Percentiles rank a stretch among this genome's conserved stretches.
Evolutionary conservation across 345 rosid genomes (phyloP).

Genomic region (Eucalyptus sideroxylon): DNA sequence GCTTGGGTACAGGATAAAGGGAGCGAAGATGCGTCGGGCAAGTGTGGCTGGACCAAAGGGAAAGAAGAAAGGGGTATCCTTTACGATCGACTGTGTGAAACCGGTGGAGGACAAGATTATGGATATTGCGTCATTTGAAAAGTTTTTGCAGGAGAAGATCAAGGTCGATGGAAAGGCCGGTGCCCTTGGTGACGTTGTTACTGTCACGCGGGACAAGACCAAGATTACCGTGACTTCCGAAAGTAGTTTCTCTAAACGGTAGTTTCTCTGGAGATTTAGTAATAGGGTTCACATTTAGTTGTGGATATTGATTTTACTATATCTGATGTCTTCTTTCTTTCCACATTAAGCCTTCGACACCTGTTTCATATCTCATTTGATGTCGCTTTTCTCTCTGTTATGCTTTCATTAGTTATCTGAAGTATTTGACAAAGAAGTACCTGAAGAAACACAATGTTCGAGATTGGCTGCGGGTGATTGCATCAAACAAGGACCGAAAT

Average conservation of each 20-base stretch:
- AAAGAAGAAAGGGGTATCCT: slow-evolving; percentile 54
- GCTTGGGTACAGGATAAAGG: not conserved
- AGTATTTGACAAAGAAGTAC: slow-evolving; percentile 71
- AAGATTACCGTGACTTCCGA: slow-evolving; percentile 52
- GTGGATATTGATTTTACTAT: not conserved
- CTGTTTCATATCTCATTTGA: not conserved
- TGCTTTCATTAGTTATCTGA: slow-evolving; percentile 27
- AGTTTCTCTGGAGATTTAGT: not conserved
- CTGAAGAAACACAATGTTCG: slow-evolving; percentile 53
- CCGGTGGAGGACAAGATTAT: slow-evolving; percentile 72
- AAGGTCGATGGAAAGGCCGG: slow-evolving; percentile 86
- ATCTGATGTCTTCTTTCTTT: not conserved
- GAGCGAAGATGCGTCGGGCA: not conserved
- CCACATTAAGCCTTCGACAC: not conserved
- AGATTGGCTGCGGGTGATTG: slow-evolving; percentile 71
- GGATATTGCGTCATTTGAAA: slow-evolving; percentile 73
- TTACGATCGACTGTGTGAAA: slow-evolving; percentile 56
- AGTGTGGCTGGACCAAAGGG: slow-evolving; percentile 1
- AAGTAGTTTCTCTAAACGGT: slow-evolving; percentile 64
- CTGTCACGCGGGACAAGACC: slow-evolving; percentile 35
- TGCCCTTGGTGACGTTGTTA: slow-evolving; percentile 52
- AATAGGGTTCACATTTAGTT: not conserved
- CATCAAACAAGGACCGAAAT: slow-evolving; percentile 54
- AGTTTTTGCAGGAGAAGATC: slow-evolving; percentile 76
- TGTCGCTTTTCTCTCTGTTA: not conserved